Conservation (phyloP, 192 early-diverging fungal genomes). For the Coemansia sp. region DNA sequence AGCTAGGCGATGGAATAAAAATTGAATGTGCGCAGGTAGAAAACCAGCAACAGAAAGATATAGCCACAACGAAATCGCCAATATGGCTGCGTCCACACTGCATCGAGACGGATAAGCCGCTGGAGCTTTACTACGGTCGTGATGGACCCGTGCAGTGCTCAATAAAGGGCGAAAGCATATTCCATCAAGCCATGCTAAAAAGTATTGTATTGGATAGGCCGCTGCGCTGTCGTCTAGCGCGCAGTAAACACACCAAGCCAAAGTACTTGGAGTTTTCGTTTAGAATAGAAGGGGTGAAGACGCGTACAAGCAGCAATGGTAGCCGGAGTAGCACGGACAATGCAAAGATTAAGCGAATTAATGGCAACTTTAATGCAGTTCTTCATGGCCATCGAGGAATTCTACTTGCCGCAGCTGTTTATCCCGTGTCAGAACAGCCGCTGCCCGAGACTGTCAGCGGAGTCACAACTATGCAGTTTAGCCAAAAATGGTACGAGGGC, state of each 20-base stretch:
- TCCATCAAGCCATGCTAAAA: constrained; percentile 21
- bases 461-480: constrained; percentile 47
- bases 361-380: constrained; percentile 44
- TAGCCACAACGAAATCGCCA: constrained; percentile 1
- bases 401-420: constrained; percentile 32
- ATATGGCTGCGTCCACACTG: constrained; percentile 30
- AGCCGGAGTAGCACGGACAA: not conserved
- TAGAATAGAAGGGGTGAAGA: constrained; percentile 8
- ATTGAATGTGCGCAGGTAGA: constrained; percentile 28
- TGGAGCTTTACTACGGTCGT: constrained; percentile 32
- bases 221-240: constrained; percentile 33
- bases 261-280: constrained; percentile 24
- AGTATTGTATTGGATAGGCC: constrained; percentile 8
- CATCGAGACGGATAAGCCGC: constrained; percentile 26
- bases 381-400: constrained; percentile 34
- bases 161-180: constrained; percentile 22
- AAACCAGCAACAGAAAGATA: constrained; percentile 10
- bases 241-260: constrained; percentile 12
- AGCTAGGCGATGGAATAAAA: constrained; percentile 21
- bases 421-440: constrained; percentile 33
- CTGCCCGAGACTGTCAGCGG: constrained; percentile 43
- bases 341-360: constrained; percentile 7
- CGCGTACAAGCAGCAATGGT: not conserved
- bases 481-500: constrained; percentile 46
- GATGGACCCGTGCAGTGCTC: constrained; percentile 45